Evolutionary conservation across 805 yeast species (phyloP).

Genomic region (Kregervanrija fluxuum): DNA sequence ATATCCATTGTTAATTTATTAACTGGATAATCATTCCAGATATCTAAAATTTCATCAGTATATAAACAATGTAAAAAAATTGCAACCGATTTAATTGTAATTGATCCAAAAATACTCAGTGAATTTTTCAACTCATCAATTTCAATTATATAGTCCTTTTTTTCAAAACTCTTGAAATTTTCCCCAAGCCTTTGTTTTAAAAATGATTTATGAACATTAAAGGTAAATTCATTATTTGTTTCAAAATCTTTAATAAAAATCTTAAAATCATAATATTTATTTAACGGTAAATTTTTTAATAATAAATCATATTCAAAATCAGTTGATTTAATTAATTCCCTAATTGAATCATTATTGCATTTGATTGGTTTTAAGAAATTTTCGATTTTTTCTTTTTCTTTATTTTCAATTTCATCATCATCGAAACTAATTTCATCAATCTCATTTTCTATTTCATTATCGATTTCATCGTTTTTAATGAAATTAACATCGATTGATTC

Average conservation of each 20-base stretch:
- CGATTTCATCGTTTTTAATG: conserved; percentile 1
- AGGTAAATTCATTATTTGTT: neutral
- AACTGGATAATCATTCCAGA: conserved; percentile 34
- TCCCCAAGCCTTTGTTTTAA: conserved; percentile 7
- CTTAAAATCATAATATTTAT: conserved; percentile 10
- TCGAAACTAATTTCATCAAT: conserved; percentile 3
- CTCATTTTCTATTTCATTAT: neutral
- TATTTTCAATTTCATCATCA: neutral
- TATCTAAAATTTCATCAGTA: conserved; percentile 35
- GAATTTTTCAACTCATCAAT: neutral
- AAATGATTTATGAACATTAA: conserved; percentile 9
- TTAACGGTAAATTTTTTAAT: conserved; percentile 10
- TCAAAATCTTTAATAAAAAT: conserved; percentile 2
- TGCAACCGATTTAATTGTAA: conserved; percentile 23
- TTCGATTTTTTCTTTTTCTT: neutral
- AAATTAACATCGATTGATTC: too few species aligned
- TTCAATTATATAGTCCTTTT: conserved; percentile 10
- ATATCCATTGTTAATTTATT: conserved; percentile 11
- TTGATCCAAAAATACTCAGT: conserved; percentile 16
- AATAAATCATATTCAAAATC: conserved; percentile 21
- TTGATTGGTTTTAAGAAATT: neutral
- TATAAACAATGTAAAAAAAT: conserved; percentile 44
- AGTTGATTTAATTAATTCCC: conserved; percentile 32
- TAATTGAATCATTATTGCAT: conserved; percentile 14
- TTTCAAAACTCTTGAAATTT: conserved; percentile 4